Percentiles rank a stretch among this genome's conserved stretches.
These are phyloP conservation scores for Triadica sebifera DNA, from an alignment of 345 rosid genomes.

Conservation along the genomic window DNA sequence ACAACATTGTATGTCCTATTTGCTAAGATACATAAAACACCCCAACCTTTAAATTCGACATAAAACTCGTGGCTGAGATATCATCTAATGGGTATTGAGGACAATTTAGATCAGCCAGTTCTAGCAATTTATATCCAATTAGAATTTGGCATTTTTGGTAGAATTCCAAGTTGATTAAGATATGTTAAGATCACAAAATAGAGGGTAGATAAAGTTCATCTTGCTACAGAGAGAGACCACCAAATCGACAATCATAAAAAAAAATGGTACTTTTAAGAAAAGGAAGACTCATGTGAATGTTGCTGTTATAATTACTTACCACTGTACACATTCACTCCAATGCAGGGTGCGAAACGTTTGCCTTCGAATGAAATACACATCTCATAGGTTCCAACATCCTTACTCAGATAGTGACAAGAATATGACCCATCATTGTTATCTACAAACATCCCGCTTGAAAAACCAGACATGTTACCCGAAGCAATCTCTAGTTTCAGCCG, in stretches of 20 bases:
- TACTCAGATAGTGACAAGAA: slow-evolving; percentile 49
- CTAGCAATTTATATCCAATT: no score
- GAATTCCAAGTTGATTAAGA: no score
- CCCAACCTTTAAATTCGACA: no score
- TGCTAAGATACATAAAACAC: no score
- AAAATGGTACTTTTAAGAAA: not conserved
- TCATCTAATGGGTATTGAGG: no score
- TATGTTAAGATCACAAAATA: not conserved
- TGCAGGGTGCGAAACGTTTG: slow-evolving; percentile 45
- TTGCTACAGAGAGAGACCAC: not conserved
- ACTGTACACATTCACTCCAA: slow-evolving; percentile 53
- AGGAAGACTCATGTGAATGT: slow-evolving; percentile 1
- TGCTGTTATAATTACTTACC: slow-evolving; percentile 47
- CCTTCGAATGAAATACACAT: slow-evolving; percentile 56
- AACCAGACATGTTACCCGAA: slow-evolving; percentile 58
- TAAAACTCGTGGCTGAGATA: no score
- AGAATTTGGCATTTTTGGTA: no score
- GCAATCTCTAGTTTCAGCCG: slow-evolving; percentile 61
- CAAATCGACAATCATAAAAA: not conserved
- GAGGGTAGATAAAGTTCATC: not conserved
- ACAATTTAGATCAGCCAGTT: no score
- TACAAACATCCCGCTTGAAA: slow-evolving; percentile 55
- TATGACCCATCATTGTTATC: slow-evolving; percentile 76
- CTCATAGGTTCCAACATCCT: slow-evolving; percentile 70
- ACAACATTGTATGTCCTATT: no score